Conservation (phyloP, 2,329 filamentous ascomycete genomes). For the Claviceps arundinis region DNA sequence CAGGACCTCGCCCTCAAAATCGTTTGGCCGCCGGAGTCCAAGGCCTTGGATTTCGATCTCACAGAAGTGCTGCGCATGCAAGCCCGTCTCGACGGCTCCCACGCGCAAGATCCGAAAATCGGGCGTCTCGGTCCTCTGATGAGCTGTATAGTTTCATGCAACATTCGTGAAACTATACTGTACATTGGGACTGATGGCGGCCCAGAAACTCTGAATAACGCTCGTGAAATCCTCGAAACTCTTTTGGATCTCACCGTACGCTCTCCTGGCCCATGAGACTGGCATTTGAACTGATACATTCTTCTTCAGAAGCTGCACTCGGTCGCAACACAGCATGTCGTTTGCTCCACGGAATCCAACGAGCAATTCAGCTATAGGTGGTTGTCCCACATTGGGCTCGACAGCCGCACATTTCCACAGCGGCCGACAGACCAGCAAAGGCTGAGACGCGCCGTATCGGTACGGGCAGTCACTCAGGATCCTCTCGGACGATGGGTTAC, state of each 20-base stretch:
- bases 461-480: constrained; percentile 2
- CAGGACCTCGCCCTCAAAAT: not conserved
- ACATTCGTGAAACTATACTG: constrained; percentile 13
- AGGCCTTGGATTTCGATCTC: not conserved
- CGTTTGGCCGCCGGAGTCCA: not conserved
- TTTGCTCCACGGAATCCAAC: constrained; percentile 9
- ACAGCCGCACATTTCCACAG: constrained; percentile 13
- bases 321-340: constrained; percentile 10
- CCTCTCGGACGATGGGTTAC: not conserved
- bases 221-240: constrained; percentile 8
- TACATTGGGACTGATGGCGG: constrained; percentile 15
- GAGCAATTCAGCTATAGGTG: constrained; percentile 12
- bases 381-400: constrained; percentile 15
- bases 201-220: constrained; percentile 5
- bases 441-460: constrained; percentile 8
- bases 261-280: not conserved
- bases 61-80: not conserved
- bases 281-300: not conserved
- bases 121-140: not conserved
- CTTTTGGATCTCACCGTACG: constrained; percentile 8
- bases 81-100: not conserved
- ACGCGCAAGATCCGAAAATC: not conserved
- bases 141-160: constrained; percentile 11
- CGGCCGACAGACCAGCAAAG: not conserved
- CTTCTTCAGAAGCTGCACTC: constrained; percentile 6